Conservation (phyloP, 2,329 filamentous ascomycete genomes). For the Penicillium hordei region DNA sequence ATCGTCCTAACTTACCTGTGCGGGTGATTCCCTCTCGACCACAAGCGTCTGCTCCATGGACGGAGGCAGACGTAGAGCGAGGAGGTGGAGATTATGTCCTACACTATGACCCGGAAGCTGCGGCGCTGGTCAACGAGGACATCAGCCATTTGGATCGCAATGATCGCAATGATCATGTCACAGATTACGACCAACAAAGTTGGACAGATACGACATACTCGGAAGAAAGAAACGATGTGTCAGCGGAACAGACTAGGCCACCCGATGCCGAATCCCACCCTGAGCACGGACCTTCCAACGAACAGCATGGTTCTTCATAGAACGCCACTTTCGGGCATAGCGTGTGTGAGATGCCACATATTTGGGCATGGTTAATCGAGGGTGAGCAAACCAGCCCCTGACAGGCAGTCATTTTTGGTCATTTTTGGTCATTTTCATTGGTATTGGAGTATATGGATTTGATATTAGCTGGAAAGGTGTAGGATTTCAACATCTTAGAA, state of each 20-base stretch:
- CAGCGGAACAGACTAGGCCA: not conserved
- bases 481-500: too few relatives aligned
- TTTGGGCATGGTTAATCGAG: not conserved
- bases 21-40: constrained; percentile 62
- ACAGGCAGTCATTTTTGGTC: not conserved
- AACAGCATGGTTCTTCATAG: not conserved
- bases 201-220: constrained; percentile 21
- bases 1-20: constrained; percentile 43
- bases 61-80: constrained; percentile 39
- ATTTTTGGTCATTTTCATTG: not conserved
- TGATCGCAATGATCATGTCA: constrained; percentile 5
- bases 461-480: too few relatives aligned
- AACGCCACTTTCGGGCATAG: not conserved
- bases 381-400: not conserved
- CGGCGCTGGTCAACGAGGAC: constrained; percentile 37
- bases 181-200: constrained; percentile 16
- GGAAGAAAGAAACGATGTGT: constrained; percentile 11
- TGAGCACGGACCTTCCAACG: not conserved
- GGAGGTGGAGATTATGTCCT: constrained; percentile 32
- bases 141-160: constrained; percentile 11
- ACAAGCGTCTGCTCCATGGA: constrained; percentile 55
- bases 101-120: constrained; percentile 42
- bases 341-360: not conserved
- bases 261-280: not conserved
- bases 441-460: too few relatives aligned